phyloP scores from a whole-genome alignment of 805 yeast species.

The Wickerhamomyces canadensis region DNA sequence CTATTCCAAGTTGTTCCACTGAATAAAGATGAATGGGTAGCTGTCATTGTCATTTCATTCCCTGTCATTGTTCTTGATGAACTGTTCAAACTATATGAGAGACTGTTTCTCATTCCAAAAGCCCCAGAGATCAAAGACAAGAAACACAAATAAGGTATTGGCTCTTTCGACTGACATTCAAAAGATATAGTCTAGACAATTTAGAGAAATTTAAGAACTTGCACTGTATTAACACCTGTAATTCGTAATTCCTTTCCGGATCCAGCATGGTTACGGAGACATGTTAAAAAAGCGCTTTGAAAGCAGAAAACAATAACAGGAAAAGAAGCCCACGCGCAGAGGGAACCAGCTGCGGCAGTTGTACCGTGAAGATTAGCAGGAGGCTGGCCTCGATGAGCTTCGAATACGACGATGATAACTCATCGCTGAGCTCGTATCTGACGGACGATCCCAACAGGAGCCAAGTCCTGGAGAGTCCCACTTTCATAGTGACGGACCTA shows the following conservation, averaged over 20 bases:
- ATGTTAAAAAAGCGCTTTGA: too few relatives aligned
- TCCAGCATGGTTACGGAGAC: too few relatives aligned
- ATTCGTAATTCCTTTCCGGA: too few relatives aligned
- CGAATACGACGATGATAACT: neutral
- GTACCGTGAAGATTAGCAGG: neutral
- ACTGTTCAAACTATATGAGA: conserved; percentile 30
- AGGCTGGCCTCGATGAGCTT: conserved; percentile 8
- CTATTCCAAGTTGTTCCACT: conserved; percentile 31
- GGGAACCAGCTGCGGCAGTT: too few relatives aligned
- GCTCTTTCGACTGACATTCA: too few relatives aligned
- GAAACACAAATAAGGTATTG: neutral
- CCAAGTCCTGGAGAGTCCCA: conserved; percentile 32
- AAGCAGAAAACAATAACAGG: too few relatives aligned
- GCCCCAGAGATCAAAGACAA: neutral
- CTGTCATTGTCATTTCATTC: conserved; percentile 27
- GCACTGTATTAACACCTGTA: too few relatives aligned
- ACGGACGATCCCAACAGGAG: neutral
- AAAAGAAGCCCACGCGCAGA: neutral
- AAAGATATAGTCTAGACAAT: too few relatives aligned
- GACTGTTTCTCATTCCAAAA: conserved; percentile 15
- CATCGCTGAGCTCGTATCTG: neutral
- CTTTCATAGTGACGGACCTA: conserved; percentile 62
- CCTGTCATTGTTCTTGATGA: conserved; percentile 36
- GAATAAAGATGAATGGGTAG: conserved; percentile 29
- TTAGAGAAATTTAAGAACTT: too few relatives aligned